Evolutionary conservation across 2,329 filamentous ascomycete species (phyloP), one percentile per base, ranked within the genome.

Genomic region (Cladophialophora bantiana): DNA sequence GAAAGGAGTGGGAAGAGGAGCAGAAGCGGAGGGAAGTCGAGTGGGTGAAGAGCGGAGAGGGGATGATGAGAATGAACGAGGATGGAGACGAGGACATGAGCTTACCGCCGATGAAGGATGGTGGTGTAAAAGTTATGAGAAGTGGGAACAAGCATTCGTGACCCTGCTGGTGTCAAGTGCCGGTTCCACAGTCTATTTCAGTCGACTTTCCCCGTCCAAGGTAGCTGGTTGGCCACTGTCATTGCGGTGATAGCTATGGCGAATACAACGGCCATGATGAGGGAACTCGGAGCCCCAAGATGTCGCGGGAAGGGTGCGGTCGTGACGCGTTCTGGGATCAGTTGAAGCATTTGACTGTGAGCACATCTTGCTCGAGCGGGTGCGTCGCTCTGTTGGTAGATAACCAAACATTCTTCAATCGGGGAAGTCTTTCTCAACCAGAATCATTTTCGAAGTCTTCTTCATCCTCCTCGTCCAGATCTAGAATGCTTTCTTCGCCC

Each of bases 1-100:
- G 85, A 66, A 87, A 88, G 74, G 86, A 90, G 62, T 88, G 89
- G 82, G 91, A 94, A 74, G 89, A 91, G 73, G 91, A 96, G 78
- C 88, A 87, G 38, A 88, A 86, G 73, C 78, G 80, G 62, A 79
- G 78, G 59, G 77, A 82, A 57, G 74, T 78, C 40, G 77, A 77
- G 35, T 76, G 69, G 3, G 70, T 73, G n/a, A 42, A 59, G 52
- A 66, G 59, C 40, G 59, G 55, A 32, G 58, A 45, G 4, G 45
- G 18, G 18, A 50, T 50, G 45, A 50, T 50, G 45, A 20, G 10
- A 10, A 69, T 54, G 54, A 56, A 50, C 5, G 62, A 50, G 36
- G 71, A 65, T 71, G 65, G 64, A 57, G 72, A 70, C 40, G 72
- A 73, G 20, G 73, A 73, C 48, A 70, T 73, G 59, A 77, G 79